Conservation (phyloP, 129 eudicot species). For the Silybum marianum region DNA sequence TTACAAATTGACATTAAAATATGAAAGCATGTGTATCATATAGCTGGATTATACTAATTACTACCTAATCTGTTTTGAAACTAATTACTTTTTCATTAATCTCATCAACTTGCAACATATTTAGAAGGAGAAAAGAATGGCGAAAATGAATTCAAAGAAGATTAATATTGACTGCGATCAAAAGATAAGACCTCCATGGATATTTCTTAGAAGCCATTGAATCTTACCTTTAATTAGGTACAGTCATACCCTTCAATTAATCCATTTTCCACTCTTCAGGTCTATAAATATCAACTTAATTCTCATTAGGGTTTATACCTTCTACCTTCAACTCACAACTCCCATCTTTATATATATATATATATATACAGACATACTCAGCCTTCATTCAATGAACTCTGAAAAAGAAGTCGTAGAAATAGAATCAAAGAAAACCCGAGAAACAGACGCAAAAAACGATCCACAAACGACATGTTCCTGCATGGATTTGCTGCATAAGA, state of each 20-base stretch:
- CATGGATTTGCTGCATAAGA: conserved; percentile 12
- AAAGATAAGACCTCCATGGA: neutral
- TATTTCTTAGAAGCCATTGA: neutral
- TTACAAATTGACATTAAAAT: neutral
- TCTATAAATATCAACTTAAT: conserved; percentile 12
- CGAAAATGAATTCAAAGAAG: conserved; percentile 8
- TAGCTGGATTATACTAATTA: neutral
- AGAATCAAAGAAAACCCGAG: neutral
- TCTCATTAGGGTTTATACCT: conserved; percentile 10
- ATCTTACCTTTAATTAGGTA: neutral
- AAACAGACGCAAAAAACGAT: neutral
- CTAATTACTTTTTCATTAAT: neutral
- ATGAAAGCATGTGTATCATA: neutral
- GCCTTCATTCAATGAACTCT: neutral
- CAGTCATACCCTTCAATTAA: neutral
- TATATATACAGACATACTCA: neutral
- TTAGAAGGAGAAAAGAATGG: neutral
- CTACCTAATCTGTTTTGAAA: neutral
- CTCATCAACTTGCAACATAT: neutral
- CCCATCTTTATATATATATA: neutral
- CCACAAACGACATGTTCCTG: neutral
- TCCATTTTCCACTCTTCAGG: neutral
- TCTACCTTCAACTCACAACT: neutral
- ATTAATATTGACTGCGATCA: neutral
- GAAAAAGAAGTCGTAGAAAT: neutral